Conservation (phyloP, 2,329 filamentous ascomycete genomes). For the Ophiostoma quercus region DNA sequence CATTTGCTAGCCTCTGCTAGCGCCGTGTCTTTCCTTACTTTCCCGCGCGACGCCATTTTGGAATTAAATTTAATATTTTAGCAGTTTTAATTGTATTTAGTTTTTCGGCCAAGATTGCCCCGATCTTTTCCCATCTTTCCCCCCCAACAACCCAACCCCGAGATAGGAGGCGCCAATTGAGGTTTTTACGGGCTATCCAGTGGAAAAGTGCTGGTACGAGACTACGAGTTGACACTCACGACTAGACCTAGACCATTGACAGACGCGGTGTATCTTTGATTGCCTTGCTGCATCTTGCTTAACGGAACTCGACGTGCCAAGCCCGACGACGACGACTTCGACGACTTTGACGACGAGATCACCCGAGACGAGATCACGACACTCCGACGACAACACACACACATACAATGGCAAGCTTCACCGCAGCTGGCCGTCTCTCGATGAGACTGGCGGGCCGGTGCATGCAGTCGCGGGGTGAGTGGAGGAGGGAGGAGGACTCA, state of each 20-base stretch:
- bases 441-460: constrained; percentile 29
- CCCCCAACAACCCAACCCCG: constrained; percentile 15
- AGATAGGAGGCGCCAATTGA: constrained; percentile 22
- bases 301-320: neutral
- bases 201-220: neutral
- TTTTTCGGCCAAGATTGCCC: constrained; percentile 26
- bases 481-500: neutral
- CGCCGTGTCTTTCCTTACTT: constrained; percentile 9
- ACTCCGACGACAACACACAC: neutral
- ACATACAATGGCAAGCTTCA: constrained; percentile 26
- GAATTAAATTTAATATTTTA: neutral
- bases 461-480: constrained; percentile 24
- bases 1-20: constrained; percentile 6
- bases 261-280: neutral
- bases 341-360: neutral
- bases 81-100: neutral
- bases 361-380: neutral
- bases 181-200: constrained; percentile 20
- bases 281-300: neutral
- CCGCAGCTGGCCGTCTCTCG: constrained; percentile 27
- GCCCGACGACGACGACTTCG: neutral
- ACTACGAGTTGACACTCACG: neutral
- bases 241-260: constrained; percentile 1
- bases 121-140: constrained; percentile 19
- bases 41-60: constrained; percentile 10